These are phyloP conservation scores for Podospora tetraspora DNA, from an alignment of 495 filamentous ascomycete genomes.

Conservation along the genomic window DNA sequence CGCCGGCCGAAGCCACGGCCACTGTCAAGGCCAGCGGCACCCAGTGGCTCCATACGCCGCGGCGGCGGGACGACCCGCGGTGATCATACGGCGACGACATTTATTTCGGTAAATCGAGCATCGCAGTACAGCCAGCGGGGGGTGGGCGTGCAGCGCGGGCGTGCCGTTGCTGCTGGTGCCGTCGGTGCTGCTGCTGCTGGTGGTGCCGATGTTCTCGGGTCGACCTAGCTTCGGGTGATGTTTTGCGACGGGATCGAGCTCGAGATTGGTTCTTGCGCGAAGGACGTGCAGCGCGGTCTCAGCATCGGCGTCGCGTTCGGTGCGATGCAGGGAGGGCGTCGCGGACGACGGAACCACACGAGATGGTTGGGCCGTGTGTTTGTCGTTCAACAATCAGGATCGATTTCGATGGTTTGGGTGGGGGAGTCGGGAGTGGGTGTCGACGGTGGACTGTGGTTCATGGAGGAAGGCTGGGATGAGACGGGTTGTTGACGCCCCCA, in stretches of 20 bases:
- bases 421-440: background rate
- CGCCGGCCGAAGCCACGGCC: conserved; percentile 73
- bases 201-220: background rate
- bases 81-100: conserved; percentile 78
- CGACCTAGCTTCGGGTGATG: background rate
- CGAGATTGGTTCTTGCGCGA: background rate
- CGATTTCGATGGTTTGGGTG: background rate
- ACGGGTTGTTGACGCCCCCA: conserved; percentile 26
- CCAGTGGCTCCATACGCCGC: conserved; percentile 74
- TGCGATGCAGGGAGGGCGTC: background rate
- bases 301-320: background rate
- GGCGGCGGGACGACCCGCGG: conserved; percentile 57
- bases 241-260: conserved; percentile 4
- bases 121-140: conserved; percentile 20
- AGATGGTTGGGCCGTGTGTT: background rate
- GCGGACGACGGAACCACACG: background rate
- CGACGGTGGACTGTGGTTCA: background rate
- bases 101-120: conserved; percentile 48
- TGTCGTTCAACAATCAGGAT: background rate
- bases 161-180: no score
- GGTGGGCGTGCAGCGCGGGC: background rate
- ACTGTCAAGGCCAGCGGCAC: conserved; percentile 78
- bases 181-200: background rate
- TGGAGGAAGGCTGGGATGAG: conserved; percentile 22
- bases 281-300: conserved; percentile 3